phyloP scores from a whole-genome alignment of 228 moss, liverwort and hornwort genomes.

The Sphagnum magellanicum region DNA sequence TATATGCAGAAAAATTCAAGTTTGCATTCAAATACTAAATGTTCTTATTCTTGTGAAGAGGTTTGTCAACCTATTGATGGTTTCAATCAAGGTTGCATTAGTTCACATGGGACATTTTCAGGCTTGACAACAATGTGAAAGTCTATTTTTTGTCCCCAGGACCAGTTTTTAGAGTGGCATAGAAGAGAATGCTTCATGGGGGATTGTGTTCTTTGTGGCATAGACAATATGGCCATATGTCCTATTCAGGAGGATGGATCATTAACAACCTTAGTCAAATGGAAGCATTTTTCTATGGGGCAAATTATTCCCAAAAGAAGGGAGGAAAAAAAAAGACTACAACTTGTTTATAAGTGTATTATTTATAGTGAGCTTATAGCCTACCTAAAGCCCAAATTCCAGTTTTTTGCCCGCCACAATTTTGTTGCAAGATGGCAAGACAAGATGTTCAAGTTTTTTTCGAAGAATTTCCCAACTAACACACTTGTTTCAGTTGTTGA shows the following conservation, averaged over 20 bases:
- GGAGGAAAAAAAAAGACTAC: too few relatives aligned
- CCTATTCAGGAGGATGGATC: neutral
- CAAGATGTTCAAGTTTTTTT: too few relatives aligned
- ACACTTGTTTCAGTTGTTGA: too few relatives aligned
- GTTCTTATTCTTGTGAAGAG: neutral
- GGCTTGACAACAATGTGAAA: neutral
- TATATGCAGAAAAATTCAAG: neutral
- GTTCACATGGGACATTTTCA: neutral
- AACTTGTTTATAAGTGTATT: too few relatives aligned
- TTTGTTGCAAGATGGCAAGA: too few relatives aligned
- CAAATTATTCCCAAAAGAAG: neutral
- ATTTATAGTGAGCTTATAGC: too few relatives aligned
- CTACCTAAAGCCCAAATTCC: too few relatives aligned
- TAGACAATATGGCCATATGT: neutral
- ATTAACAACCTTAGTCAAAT: neutral
- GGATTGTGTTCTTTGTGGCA: neutral
- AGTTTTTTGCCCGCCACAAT: too few relatives aligned
- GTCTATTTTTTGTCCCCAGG: neutral
- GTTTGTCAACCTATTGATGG: too few relatives aligned
- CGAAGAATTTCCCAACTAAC: too few relatives aligned
- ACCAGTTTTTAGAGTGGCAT: accelerated
- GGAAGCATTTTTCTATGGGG: neutral
- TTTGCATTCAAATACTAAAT: neutral
- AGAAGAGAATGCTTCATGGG: neutral
- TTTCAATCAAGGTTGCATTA: neutral